Base-by-base conservation (phyloP, 768 basidiomycete species). In the Tremella fuciformis region DNA sequence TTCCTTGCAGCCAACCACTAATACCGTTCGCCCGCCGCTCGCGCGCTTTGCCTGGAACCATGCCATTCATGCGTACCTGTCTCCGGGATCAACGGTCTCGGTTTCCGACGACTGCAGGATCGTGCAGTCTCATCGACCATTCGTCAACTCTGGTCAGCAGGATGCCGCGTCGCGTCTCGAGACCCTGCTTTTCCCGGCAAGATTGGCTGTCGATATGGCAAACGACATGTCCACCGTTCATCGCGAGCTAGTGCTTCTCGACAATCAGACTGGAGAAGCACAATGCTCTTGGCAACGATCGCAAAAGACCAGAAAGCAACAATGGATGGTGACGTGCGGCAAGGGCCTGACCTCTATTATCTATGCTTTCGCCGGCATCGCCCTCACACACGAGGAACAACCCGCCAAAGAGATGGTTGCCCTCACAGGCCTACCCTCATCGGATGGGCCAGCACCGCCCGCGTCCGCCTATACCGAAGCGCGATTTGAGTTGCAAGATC, bases 31-130 rank as follows among this genome's bases (percentile, higher is more conserved):
- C 55, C 60, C 64, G 1, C 38, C 63, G 6, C 57, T 71, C 24
- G 69, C 69, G 15, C 50, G 70, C 46, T 53, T 60, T 2, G 73
- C 75, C 2, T 76, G 73, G 71, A 64, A 66, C 29, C 73, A 75
- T 51, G 71, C 73, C 24, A 66, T 75, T 18, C 68, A 75, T 53
- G 64, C 71, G 1, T 74, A 74, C 50, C 56, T 76, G 3, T 55
- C 67, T 15, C 56, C 65, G 7, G 62, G 59, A 13, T 61, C 56
- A 8, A 53, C 59, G 13, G 52, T 59, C 13, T 66, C 65, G 9
- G 25, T 67, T 15, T 37, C 63, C 24, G 51, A 57, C 16, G 58
- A 66, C 1, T 62, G 59, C 13, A 39, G 49, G 19, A 55, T 66
- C 8, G 47, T 64, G 19, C 58, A 50, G 11, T 65, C 67, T 0